Conservation (phyloP, 148 eudicot species). For the Chenopodium quinoa region DNA sequence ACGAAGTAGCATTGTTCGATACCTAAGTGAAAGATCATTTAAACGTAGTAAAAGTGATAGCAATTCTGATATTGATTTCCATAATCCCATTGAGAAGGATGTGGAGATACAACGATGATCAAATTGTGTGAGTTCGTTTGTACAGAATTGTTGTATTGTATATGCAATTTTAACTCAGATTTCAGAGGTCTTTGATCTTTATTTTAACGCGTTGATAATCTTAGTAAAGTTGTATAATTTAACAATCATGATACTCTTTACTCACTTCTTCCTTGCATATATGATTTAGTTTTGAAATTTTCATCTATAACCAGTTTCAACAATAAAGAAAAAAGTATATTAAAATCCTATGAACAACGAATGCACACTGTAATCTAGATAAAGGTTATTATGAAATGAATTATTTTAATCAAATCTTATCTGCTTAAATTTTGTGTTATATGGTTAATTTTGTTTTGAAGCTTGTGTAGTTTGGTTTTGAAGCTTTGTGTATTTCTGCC, state of each 20-base stretch:
- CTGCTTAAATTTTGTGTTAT: too few species aligned
- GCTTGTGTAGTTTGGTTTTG: too few species aligned
- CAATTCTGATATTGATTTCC: slow-evolving; percentile 40
- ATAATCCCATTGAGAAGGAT: slow-evolving; percentile 40
- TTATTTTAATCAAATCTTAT: too few species aligned
- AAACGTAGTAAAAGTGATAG: slow-evolving; percentile 34
- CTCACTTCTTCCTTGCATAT: neutral
- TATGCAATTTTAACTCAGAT: slow-evolving; percentile 10
- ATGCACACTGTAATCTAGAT: too few species aligned
- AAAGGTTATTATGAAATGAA: too few species aligned
- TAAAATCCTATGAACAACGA: too few species aligned
- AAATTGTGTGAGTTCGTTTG: neutral
- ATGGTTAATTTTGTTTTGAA: too few species aligned
- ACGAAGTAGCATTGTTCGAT: slow-evolving; percentile 41
- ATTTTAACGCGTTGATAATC: neutral
- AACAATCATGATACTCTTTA: neutral
- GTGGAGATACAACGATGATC: slow-evolving; percentile 43
- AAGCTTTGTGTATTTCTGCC: too few species aligned
- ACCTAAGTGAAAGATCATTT: slow-evolving; percentile 60
- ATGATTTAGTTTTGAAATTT: too few species aligned
- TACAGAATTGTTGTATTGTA: slow-evolving; percentile 25
- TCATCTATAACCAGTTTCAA: too few species aligned
- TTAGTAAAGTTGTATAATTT: neutral
- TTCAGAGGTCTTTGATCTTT: slow-evolving; percentile 8
- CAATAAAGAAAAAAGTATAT: too few species aligned